Percentiles rank a stretch among this genome's conserved stretches.
phyloP scores from a whole-genome alignment of 805 yeast species.

The Brettanomyces nanus region DNA sequence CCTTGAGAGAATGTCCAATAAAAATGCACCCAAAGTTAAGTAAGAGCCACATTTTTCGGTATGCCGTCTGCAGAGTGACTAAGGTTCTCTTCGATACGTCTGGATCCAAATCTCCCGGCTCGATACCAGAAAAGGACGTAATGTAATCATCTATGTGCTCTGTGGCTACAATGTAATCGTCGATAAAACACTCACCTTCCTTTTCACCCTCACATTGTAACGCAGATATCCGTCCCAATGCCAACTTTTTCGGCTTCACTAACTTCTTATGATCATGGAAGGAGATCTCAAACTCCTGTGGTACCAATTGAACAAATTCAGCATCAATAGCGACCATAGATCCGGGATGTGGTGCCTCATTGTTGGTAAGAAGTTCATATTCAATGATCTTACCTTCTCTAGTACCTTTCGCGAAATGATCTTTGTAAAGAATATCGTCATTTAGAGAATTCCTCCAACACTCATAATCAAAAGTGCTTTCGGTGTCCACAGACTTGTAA shows the following conservation, averaged over 20 bases:
- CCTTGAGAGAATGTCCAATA: constrained; percentile 89
- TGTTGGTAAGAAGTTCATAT: constrained; percentile 55
- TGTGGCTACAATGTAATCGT: constrained; percentile 78
- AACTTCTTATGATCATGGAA: constrained; percentile 63
- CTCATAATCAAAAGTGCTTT: constrained; percentile 35
- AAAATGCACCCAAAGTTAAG: constrained; percentile 84
- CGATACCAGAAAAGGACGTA: constrained; percentile 90
- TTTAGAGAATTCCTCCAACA: constrained; percentile 49
- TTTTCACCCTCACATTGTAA: constrained; percentile 62
- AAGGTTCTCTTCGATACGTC: constrained; percentile 53
- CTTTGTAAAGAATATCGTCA: constrained; percentile 60
- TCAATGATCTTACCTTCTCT: constrained; percentile 52
- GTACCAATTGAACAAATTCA: constrained; percentile 79
- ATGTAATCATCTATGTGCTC: constrained; percentile 73
- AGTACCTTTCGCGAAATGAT: constrained; percentile 62
- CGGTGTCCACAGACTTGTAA: constrained; percentile 46
- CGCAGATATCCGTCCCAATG: constrained; percentile 86
- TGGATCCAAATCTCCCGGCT: constrained; percentile 82
- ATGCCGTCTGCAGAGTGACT: constrained; percentile 75
- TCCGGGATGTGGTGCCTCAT: constrained; percentile 70
- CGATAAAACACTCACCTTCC: constrained; percentile 77
- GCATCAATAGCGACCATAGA: constrained; percentile 90
- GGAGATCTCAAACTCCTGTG: constrained; percentile 71
- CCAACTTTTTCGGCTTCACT: constrained; percentile 64
- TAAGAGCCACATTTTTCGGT: constrained; percentile 83